A percentile compares a stretch with the other conserved stretches of the same genome.
phyloP scores from a whole-genome alignment of 2,329 filamentous ascomycete species.

The Alternaria sp. region DNA sequence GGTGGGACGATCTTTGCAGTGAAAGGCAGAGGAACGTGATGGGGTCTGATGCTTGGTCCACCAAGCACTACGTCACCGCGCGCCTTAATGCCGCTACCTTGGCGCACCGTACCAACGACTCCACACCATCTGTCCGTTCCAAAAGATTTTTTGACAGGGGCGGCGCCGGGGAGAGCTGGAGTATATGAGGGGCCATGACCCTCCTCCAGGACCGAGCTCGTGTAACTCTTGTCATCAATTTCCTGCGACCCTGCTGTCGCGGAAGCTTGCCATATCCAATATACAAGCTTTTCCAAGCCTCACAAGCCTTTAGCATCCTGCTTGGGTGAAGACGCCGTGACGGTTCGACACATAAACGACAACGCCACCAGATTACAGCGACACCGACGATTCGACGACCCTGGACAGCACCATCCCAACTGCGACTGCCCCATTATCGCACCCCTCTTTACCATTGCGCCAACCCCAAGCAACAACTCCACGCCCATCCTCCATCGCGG shows the following conservation, averaged over 20 bases:
- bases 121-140: constrained; percentile 8
- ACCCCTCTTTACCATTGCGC: constrained; percentile 8
- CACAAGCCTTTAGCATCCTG: constrained; percentile 29
- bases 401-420: constrained; percentile 8
- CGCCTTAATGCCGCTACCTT: constrained; percentile 14
- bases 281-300: constrained; percentile 37
- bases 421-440: constrained; percentile 11
- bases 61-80: constrained; percentile 21
- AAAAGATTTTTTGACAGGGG: constrained; percentile 10
- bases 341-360: constrained; percentile 7
- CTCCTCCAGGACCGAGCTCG: not conserved
- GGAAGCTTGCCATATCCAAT: constrained; percentile 12
- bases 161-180: not conserved
- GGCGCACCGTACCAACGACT: constrained; percentile 9
- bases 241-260: constrained; percentile 3
- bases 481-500: constrained; percentile 1
- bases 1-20: constrained; percentile 19
- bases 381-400: not conserved
- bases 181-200: constrained; percentile 4
- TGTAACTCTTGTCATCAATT: constrained; percentile 1
- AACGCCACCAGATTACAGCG: not conserved
- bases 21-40: constrained; percentile 4
- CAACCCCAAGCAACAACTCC: constrained; percentile 19
- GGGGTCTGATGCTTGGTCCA: constrained; percentile 1
- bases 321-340: constrained; percentile 30